Percentiles rank a stretch among this genome's conserved stretches.
phyloP scores from a whole-genome alignment of 2,329 filamentous ascomycete genomes.

The Ceratocystis colombiana region DNA sequence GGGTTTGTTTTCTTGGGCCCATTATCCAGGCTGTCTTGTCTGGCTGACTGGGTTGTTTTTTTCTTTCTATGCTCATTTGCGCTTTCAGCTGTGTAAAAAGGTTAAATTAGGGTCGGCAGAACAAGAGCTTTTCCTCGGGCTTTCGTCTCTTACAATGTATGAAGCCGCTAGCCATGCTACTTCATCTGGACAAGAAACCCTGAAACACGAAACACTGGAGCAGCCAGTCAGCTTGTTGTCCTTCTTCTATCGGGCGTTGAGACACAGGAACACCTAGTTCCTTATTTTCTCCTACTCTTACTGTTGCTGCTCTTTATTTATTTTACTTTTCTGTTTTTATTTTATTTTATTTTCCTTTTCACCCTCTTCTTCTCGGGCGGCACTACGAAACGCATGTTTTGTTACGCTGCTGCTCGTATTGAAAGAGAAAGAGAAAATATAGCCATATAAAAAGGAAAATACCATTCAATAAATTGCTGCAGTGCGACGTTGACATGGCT shows the following conservation, averaged over 20 bases:
- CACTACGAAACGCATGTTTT: background rate
- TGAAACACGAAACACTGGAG: slow-evolving; percentile 1
- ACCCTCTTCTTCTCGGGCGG: background rate
- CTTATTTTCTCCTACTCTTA: background rate
- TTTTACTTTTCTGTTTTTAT: background rate
- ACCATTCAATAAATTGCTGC: background rate
- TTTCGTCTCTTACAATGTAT: background rate
- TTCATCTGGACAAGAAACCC: background rate
- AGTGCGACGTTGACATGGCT: background rate
- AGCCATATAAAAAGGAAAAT: background rate
- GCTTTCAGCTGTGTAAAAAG: background rate
- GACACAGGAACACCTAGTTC: background rate
- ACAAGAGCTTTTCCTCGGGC: background rate
- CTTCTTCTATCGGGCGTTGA: slow-evolving; percentile 5
- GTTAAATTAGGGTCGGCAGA: background rate
- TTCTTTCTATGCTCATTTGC: too few species aligned
- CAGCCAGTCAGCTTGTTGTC: background rate
- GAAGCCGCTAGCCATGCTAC: too few species aligned
- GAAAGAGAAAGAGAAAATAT: background rate
- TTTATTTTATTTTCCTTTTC: background rate
- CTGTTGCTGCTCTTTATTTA: background rate
- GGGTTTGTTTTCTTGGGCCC: background rate
- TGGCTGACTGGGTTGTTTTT: too few species aligned
- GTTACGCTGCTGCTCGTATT: slow-evolving; percentile 10
- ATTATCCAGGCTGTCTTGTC: too few species aligned